These are phyloP conservation scores for Suillus alpinus DNA, from an alignment of 768 basidiomycete species.

Conservation along the genomic window DNA sequence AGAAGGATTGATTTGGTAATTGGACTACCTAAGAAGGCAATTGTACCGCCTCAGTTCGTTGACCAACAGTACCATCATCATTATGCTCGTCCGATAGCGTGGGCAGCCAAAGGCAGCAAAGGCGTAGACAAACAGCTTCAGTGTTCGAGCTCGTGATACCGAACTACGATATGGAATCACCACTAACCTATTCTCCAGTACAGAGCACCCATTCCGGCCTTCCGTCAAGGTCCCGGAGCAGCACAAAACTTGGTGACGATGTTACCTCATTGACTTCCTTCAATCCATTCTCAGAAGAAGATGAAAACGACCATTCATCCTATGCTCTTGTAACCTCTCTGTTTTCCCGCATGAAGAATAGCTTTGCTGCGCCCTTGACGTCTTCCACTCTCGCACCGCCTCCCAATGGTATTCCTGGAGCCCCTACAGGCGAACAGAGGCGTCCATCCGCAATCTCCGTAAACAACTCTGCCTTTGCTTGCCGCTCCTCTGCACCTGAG, in stretches of 20 bases:
- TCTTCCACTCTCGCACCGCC: constrained; percentile 42
- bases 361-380: constrained; percentile 64
- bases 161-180: constrained; percentile 32
- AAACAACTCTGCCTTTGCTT: constrained; percentile 44
- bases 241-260: constrained; percentile 56
- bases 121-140: background rate
- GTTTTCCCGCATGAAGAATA: constrained; percentile 78
- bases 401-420: constrained; percentile 28
- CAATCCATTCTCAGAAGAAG: constrained; percentile 92
- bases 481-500: constrained; percentile 48
- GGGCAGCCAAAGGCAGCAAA: background rate
- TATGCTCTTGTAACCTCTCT: constrained; percentile 81
- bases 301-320: constrained; percentile 85
- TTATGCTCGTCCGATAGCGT: background rate
- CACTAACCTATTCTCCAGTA: constrained; percentile 26
- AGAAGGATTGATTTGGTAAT: background rate
- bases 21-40: background rate
- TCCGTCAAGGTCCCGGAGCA: constrained; percentile 61
- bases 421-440: constrained; percentile 44
- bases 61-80: background rate
- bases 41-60: background rate
- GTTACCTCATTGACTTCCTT: constrained; percentile 77
- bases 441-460: constrained; percentile 52
- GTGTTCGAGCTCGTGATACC: background rate
- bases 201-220: constrained; percentile 34